Evolutionary conservation across 345 rosid genomes (phyloP), one percentile per base, ranked within the genome.

Genomic region (Passiflora organensis): DNA sequence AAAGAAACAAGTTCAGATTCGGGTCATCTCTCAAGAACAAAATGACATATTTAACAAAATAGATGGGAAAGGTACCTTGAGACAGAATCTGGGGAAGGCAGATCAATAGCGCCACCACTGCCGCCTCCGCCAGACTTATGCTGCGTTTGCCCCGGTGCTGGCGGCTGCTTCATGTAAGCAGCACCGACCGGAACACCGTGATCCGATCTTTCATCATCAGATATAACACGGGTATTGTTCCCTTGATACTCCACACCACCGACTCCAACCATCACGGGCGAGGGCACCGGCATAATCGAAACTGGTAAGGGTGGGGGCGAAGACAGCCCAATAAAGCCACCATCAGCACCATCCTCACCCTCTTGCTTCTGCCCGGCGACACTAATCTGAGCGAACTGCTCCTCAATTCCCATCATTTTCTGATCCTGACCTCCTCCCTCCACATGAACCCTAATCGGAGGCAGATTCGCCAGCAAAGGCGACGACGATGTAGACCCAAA

Each of bases 191-290:
- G 79, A 38, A 76, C 72, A 8, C 89, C 85, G 21, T 78, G 95
- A 54, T 88, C 96, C 21, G 96, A 89, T 84, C 94, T 86, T 78
- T 93, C 96, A 55, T 93, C 99, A 59, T 91, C 99, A 0, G 95
- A 91, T 62, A 71, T 41, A 36, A 74, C 86, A 65, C 88, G 68
- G 58, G 34, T 8, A 8, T 28, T 28, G 34, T n/a, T n/a, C n/a
- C 65, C 63, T 21, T 49, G 72, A 48, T 72, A 80, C 48, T 87
- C 96, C 18, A 75, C 82, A 1, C 74, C 66, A 57, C 22, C n/a
- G n/a, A n/a, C 17, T 17, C 32, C 37, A 50, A 17, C 63, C 48
- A 39, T 41, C 51, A 68, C 72, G 10, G 79, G 75, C 24, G 72
- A 72, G 16, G 78, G 84, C 5, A 83, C 65, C 19, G 66, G 28